These are phyloP conservation scores for Amylostereum chailletii DNA, from an alignment of 1,284 basidiomycete species.

Conservation along the genomic window DNA sequence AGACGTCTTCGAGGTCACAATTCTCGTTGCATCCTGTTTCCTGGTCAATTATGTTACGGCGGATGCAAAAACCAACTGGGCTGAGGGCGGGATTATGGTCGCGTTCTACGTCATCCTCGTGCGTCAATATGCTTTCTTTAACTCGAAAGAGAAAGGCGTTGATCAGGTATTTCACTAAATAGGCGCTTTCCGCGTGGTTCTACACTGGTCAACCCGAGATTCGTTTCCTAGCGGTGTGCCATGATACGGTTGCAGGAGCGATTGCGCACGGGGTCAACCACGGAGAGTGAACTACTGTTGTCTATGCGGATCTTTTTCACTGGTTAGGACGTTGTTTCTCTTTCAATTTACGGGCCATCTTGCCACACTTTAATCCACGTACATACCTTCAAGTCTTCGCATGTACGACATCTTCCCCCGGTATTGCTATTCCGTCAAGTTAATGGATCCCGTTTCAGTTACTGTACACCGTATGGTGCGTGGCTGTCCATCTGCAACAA, in stretches of 20 bases:
- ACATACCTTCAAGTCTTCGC: neutral
- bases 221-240: slow-evolving; percentile 23
- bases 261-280: neutral
- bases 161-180: neutral
- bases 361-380: no score
- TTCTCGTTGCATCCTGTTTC: slow-evolving; percentile 54
- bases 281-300: neutral
- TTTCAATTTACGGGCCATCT: neutral
- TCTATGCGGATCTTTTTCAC: neutral
- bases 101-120: slow-evolving; percentile 51
- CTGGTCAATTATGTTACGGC: slow-evolving; percentile 66
- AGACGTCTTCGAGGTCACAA: slow-evolving; percentile 51
- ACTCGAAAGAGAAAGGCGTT: neutral
- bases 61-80: slow-evolving; percentile 65
- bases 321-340: neutral
- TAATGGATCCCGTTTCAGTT: no score
- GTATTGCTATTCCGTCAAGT: no score
- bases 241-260: neutral
- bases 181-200: slow-evolving; percentile 49
- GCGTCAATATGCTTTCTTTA: slow-evolving; percentile 12
- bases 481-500: no score
- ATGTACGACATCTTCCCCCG: neutral
- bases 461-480: no score
- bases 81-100: slow-evolving; percentile 45
- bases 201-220: slow-evolving; percentile 42